Conservation (phyloP, 148 eudicot genomes). For the Vaccinium darrowii region DNA sequence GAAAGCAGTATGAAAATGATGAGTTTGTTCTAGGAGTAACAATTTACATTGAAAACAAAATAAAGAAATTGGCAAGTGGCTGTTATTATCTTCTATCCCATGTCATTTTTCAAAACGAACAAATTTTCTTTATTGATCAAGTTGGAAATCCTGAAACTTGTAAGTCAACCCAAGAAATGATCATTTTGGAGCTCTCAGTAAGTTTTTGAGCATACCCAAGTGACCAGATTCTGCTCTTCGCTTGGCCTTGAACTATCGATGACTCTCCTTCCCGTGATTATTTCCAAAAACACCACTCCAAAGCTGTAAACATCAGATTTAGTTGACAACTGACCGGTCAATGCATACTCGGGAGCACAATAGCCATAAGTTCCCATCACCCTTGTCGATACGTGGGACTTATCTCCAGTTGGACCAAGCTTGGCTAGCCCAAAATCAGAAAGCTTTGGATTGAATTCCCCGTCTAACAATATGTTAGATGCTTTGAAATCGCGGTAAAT, state of each 20-base stretch:
- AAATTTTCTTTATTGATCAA: neutral
- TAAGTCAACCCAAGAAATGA: neutral
- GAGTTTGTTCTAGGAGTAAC: neutral
- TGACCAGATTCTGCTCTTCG: constrained; percentile 73
- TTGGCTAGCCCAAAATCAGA: constrained; percentile 92
- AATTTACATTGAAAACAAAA: neutral
- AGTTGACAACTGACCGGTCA: constrained; percentile 62
- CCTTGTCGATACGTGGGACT: constrained; percentile 59
- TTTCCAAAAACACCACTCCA: constrained; percentile 85
- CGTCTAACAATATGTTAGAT: constrained; percentile 70
- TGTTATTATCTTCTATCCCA: neutral
- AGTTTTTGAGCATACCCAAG: constrained; percentile 51
- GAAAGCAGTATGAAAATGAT: neutral
- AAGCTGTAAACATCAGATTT: constrained; percentile 88
- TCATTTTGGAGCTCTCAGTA: neutral
- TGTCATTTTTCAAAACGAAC: too few species aligned
- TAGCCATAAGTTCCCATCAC: constrained; percentile 94
- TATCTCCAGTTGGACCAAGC: constrained; percentile 66
- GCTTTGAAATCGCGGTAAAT: constrained; percentile 86
- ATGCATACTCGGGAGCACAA: constrained; percentile 88
- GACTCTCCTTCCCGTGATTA: constrained; percentile 80
- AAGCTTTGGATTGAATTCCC: constrained; percentile 57
- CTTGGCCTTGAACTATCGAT: constrained; percentile 56
- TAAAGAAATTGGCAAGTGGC: neutral
- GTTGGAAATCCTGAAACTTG: neutral